phyloP scores from a whole-genome alignment of 306 rosid genomes.

The Cucumis melo region DNA sequence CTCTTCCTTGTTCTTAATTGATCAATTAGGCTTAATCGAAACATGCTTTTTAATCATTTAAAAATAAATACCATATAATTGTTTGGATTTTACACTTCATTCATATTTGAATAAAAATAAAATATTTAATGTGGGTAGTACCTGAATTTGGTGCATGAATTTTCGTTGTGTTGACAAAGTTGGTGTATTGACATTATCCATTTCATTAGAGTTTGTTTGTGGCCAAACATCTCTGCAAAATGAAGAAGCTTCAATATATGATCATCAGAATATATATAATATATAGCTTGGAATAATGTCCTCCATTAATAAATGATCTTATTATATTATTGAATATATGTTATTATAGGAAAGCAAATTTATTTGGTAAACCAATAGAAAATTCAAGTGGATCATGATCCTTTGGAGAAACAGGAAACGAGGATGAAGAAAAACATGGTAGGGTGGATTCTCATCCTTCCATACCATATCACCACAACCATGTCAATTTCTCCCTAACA shows the following conservation, averaged over 20 bases:
- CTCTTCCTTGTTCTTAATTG: not conserved
- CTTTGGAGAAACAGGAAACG: not conserved
- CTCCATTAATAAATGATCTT: too few species aligned
- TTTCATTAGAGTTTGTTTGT: constrained; percentile 30
- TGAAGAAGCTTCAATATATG: constrained; percentile 7
- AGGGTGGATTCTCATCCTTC: not conserved
- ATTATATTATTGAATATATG: too few species aligned
- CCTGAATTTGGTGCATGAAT: constrained; percentile 55
- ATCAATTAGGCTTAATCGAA: too few species aligned
- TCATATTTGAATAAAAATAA: too few species aligned
- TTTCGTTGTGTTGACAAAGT: constrained; percentile 27
- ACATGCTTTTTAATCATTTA: not conserved
- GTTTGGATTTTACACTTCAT: too few species aligned
- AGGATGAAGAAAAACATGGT: not conserved
- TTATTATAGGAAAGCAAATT: too few species aligned
- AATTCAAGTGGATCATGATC: too few species aligned
- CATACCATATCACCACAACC: too few species aligned
- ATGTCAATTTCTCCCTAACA: too few species aligned
- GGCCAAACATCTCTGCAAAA: constrained; percentile 48
- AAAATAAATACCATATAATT: too few species aligned
- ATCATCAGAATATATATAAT: not conserved
- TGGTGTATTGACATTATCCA: constrained; percentile 26
- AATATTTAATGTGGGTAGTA: constrained; percentile 15
- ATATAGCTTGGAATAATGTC: too few species aligned
- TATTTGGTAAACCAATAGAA: too few species aligned